Base-by-base conservation (phyloP, 768 basidiomycete species). In the Tricholoma sp. region DNA sequence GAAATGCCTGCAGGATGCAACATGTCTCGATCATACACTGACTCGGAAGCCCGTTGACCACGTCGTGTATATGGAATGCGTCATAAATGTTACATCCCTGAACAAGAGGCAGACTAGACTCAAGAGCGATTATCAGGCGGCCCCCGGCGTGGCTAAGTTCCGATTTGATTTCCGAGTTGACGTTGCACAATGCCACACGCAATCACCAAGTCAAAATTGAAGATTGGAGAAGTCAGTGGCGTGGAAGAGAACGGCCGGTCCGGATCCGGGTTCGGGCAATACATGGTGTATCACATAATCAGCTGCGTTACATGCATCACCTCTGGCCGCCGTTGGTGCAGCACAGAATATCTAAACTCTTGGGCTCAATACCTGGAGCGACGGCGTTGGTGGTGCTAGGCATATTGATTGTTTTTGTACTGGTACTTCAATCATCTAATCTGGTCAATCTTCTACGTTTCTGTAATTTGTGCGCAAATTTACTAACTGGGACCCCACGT, bases 381-480 rank as follows among this genome's bases (percentile, higher is more conserved):
- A 31, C 57, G 24, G 49, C 55, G 16, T 35, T 56, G 19, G 34
- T 59, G 31, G 52, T 47, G 18, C 55, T 57, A 50, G 57, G 52
- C 16, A 39, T 57, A 9, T 11, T 57, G 19, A 46, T 52, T 53
- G 34, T 34, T 29, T 14, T 50, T 18, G 19, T 57, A 11, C n/a
- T 59, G 9, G 31, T 56, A 43, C 7, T 50, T 22, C 43, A 57
- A 24, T 41, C 46, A 8, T 51, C 54, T 6, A 46, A 50, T n/a
- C 50, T 56, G 56, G 62, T 65, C 56, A 61, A 62, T 63, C 45
- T 50, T 12, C 16, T 52, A 16, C 12, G 12, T 45, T 45, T 29
- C 39, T 52, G 24, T 41, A 24, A 52, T 29, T 50, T 32, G 35
- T 52, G 10, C 3, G 35, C 47, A 35, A 21, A 11, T 50, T 57